Evolutionary conservation across 1,284 basidiomycete genomes (phyloP).

Genomic region (Leccinum fallax): DNA sequence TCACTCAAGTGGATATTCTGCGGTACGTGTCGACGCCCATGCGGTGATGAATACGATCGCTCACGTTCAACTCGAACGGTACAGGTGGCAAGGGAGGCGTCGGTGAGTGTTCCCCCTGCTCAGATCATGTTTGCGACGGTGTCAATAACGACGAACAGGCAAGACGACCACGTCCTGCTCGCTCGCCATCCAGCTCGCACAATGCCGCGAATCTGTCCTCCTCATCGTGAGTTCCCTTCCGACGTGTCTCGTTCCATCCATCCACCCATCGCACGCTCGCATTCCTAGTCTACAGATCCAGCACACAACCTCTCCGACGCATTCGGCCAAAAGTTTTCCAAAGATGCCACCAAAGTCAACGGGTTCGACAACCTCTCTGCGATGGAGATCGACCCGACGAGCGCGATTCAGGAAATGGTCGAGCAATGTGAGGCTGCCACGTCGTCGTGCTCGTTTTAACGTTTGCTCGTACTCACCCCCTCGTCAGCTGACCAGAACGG

Average conservation of each 20-base stretch:
- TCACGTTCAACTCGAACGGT: conserved; percentile 14
- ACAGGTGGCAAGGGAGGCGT: conserved; percentile 94
- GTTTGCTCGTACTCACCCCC: conserved; percentile 7
- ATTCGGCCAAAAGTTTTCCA: conserved; percentile 98
- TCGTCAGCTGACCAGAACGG: conserved; percentile 83
- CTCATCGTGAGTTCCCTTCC: conserved; percentile 72
- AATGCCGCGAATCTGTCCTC: conserved; percentile 86
- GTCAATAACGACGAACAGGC: conserved; percentile 48
- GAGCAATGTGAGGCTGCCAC: conserved; percentile 65
- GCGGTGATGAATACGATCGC: conserved; percentile 1
- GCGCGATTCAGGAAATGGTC: conserved; percentile 98
- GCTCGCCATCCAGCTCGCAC: conserved; percentile 90
- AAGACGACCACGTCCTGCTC: conserved; percentile 97
- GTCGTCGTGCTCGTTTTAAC: not conserved
- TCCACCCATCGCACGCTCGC: conserved; percentile 1
- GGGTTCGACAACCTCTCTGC: conserved; percentile 96
- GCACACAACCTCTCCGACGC: conserved; percentile 99
- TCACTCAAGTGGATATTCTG: conserved; percentile 96
- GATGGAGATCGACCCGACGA: conserved; percentile 99
- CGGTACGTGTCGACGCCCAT: conserved; percentile 61
- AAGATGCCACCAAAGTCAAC: conserved; percentile 99
- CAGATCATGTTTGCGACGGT: not conserved
- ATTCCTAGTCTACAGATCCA: conserved; percentile 89
- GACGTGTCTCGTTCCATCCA: not conserved
- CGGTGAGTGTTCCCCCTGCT: conserved; percentile 53